These are phyloP conservation scores for Coemansia sp. DNA, from an alignment of 192 early-diverging fungal species.

Conservation along the genomic window DNA sequence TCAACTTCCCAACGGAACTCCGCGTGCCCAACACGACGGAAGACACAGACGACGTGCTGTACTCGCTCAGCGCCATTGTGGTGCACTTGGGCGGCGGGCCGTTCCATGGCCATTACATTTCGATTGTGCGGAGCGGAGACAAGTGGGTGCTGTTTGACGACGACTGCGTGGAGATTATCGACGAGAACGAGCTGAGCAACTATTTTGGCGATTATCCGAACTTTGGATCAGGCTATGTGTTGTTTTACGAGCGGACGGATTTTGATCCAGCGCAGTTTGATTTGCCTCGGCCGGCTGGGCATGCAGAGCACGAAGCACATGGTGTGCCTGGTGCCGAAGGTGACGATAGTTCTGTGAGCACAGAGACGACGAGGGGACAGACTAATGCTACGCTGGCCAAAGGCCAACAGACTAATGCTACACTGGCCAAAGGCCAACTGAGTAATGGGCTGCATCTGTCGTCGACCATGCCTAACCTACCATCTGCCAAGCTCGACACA, in stretches of 20 bases:
- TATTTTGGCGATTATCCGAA: slow-evolving; percentile 78
- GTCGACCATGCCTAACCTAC: slow-evolving; percentile 33
- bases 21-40: slow-evolving; percentile 93
- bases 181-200: slow-evolving; percentile 71
- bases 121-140: slow-evolving; percentile 79
- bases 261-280: slow-evolving; percentile 47
- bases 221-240: slow-evolving; percentile 74
- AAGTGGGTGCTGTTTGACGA: slow-evolving; percentile 97
- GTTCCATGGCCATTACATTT: slow-evolving; percentile 95
- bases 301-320: not conserved
- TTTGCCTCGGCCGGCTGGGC: slow-evolving; percentile 21
- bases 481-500: not conserved
- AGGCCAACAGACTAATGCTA: not conserved
- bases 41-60: slow-evolving; percentile 82
- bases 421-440: not conserved
- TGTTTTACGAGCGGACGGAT: slow-evolving; percentile 69
- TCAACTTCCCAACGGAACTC: slow-evolving; percentile 91
- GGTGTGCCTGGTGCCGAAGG: not conserved
- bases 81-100: slow-evolving; percentile 96
- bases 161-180: slow-evolving; percentile 84
- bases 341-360: not conserved
- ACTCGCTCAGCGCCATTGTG: slow-evolving; percentile 84
- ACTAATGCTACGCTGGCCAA: not conserved
- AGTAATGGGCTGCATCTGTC: slow-evolving; percentile 13
- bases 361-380: no score